Percentiles rank a stretch among this genome's conserved stretches.
Conservation (phyloP, 2,329 filamentous ascomycete genomes). For the Colletotrichum melonis region DNA sequence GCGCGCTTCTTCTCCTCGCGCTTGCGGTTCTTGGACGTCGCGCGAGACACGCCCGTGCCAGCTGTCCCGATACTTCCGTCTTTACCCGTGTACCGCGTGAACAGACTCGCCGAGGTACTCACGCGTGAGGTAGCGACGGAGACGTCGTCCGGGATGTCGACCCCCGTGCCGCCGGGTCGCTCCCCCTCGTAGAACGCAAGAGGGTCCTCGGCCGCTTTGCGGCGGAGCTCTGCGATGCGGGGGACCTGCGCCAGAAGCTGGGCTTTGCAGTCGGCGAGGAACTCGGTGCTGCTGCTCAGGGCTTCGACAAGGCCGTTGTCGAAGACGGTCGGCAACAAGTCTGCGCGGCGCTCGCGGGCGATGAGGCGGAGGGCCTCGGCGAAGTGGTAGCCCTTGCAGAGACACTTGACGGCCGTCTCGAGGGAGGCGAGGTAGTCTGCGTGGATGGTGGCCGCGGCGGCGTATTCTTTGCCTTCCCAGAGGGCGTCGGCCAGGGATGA, state of each 20-base stretch:
- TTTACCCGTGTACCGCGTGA: conserved; percentile 90
- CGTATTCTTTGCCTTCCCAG: conserved; percentile 86
- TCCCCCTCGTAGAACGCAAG: conserved; percentile 90
- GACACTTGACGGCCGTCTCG: conserved; percentile 75
- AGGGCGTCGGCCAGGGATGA: conserved; percentile 80
- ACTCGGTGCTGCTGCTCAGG: conserved; percentile 85
- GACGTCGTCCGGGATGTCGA: conserved; percentile 89
- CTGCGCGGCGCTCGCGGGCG: conserved; percentile 67
- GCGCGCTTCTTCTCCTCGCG: conserved; percentile 96
- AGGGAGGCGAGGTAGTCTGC: conserved; percentile 83
- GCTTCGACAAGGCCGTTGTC: conserved; percentile 85
- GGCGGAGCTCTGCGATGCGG: conserved; percentile 83
- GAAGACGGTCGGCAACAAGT: conserved; percentile 75
- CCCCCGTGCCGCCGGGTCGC: conserved; percentile 62
- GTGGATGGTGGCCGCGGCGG: conserved; percentile 81
- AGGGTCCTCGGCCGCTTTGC: conserved; percentile 85
- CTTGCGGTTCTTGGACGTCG: conserved; percentile 87
- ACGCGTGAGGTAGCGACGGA: conserved; percentile 89
- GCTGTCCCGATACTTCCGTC: conserved; percentile 72
- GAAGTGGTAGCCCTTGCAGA: conserved; percentile 91
- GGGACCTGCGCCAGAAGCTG: conserved; percentile 89
- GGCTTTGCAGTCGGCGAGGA: conserved; percentile 90
- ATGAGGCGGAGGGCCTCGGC: conserved; percentile 87
- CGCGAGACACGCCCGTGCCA: conserved; percentile 79
- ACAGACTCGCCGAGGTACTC: conserved; percentile 86